Evolutionary conservation across 306 rosid genomes (phyloP), one percentile per base, ranked within the genome.

Genomic region (Cucumis melo): DNA sequence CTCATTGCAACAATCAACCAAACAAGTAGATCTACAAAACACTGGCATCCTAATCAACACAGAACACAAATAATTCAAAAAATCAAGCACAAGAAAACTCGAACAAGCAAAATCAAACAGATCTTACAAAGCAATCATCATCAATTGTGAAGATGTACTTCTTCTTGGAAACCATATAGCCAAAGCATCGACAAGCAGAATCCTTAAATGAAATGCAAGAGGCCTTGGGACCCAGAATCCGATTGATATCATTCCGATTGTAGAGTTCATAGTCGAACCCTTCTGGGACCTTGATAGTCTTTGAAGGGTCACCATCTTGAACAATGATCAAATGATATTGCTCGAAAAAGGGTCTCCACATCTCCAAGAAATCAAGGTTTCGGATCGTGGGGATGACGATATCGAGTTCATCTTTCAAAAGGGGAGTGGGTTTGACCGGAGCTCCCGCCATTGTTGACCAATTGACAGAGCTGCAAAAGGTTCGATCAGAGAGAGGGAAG

Each of bases 101-200:
- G 5, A 72, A 72, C 44, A 9, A 50, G 77, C 27, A 53, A 73
- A 73, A 73, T 27, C 17, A 73, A 73, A 48, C 51, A 73, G 55
- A 21, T 73, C 83, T 77, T 82, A 79, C 85, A 74, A 82, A 87
- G 81, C 85, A 84, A 68, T 87, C 88, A 7, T 84, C 88, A 19
- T 84, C 90, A 5, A 87, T 78, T 32, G 88, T 87, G 83, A 58
- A 87, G 78, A 84, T 76, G 77, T 87, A 87, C 81, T 87, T 87
- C 80, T 84, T 84, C 83, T 87, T 87, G 44, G 85, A 84, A 16
- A 84, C 82, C 76, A 87, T 70, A 78, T 74, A 84, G 39, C 90
- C 90, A 21, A 87, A 84, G 86, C 90, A 87, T 7, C 88, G 83
- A 42, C 85, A 84, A 10, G 90, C 86, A 54, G 90, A 87, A 48